Conservation (phyloP, 1,139 yeast species). For the Blastobotrys illinoisensis region DNA sequence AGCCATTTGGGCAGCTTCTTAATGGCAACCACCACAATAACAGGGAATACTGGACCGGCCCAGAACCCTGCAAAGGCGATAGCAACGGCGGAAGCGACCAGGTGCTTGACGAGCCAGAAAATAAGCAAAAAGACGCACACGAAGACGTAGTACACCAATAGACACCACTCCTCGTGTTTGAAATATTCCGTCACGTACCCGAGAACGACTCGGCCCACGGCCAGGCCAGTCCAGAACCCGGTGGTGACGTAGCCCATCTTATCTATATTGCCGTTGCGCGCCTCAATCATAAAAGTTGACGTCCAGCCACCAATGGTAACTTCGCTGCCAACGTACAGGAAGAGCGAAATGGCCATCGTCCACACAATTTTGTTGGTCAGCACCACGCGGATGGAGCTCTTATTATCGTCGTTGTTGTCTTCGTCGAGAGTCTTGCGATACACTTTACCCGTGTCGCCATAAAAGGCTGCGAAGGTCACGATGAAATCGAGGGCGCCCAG, state of each 20-base stretch:
- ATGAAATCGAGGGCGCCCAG: constrained; percentile 31
- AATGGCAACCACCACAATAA: constrained; percentile 60
- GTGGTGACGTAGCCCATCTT: constrained; percentile 60
- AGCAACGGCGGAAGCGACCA: constrained; percentile 27
- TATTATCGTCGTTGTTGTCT: not conserved
- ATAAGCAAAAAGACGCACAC: constrained; percentile 23
- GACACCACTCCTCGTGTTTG: constrained; percentile 24
- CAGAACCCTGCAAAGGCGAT: constrained; percentile 58
- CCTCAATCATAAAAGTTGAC: constrained; percentile 54
- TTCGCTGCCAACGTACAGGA: constrained; percentile 63
- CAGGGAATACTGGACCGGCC: constrained; percentile 78
- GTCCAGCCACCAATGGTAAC: constrained; percentile 69
- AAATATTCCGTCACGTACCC: constrained; percentile 30
- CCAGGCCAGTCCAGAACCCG: constrained; percentile 67
- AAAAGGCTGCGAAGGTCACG: constrained; percentile 13
- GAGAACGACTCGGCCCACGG: constrained; percentile 51
- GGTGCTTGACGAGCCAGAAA: constrained; percentile 28
- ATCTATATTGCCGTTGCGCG: constrained; percentile 43
- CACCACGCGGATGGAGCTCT: constrained; percentile 11
- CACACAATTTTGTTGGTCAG: constrained; percentile 55
- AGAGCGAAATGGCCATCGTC: constrained; percentile 49
- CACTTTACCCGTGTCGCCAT: constrained; percentile 15
- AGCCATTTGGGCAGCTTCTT: constrained; percentile 54
- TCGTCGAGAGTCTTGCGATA: constrained; percentile 7
- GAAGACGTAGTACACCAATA: constrained; percentile 17